Evolutionary conservation across 345 rosid genomes (phyloP), one percentile per base, ranked within the genome.

Genomic region (Ceriops tagal): DNA sequence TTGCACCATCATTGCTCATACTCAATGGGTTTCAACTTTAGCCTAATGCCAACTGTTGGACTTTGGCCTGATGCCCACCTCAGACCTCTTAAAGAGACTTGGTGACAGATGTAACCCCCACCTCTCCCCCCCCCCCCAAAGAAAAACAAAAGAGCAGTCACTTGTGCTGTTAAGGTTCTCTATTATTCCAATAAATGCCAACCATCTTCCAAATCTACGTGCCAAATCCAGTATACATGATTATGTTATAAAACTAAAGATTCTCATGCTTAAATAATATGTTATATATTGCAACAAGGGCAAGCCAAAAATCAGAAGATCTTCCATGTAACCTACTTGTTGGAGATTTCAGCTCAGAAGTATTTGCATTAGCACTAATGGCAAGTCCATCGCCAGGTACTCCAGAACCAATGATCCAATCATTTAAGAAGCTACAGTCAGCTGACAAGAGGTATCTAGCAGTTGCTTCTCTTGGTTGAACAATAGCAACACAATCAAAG

Each of bases 391-490:
- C 77, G 53, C 57, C 74, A 35, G 80, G 75, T 63, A 73, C 78
- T 68, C 85, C 90, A 66, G 96, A 85, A 73, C 84, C 85, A 71
- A 75, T 84, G 69, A 74, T 79, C 97, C 99, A 86, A 75, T 95
- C 96, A 72, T 87, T 87, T 61, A 95, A 86, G 82, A 87, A 89
- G 79, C 93, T 88, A 77, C 96, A 90, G 79, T 92, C 98, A 34
- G 93, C 96, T 53, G 99, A 89, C 90, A 85, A 86, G 73, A 95
- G 91, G 73, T 86, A 87, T 79, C 88, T 81, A 46, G 96, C 89
- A 20, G 97, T 88, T 68, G 85, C 82, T 81, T 90, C 96, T 64
- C 76, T 87, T 26, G 99, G 99, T 80, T 86, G 92, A 78, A 92
- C 63, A 57, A 95, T 68, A 65, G 99, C 98, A 72, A 91, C 80